These are phyloP conservation scores for Medicago ruthenica DNA, from an alignment of 306 rosid genomes.

Conservation along the genomic window DNA sequence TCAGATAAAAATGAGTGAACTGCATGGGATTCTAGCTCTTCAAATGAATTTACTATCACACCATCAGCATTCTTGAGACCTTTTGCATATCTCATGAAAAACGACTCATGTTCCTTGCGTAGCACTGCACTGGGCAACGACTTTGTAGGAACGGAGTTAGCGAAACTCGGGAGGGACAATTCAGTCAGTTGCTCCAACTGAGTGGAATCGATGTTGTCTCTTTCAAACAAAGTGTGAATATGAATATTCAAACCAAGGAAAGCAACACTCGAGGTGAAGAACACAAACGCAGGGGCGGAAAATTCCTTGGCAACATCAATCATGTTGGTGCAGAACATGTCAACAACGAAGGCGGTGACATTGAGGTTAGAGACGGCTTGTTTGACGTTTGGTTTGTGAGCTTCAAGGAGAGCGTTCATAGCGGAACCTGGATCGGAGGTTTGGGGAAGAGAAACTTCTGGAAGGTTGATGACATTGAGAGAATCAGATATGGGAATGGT, in stretches of 20 bases:
- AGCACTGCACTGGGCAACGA: not conserved
- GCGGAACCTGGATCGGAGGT: not conserved
- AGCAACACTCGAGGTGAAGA: slow-evolving; percentile 1
- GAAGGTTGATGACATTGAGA: not conserved
- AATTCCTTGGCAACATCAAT: not conserved
- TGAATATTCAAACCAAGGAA: not conserved
- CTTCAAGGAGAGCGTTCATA: not conserved
- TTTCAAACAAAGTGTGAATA: not conserved
- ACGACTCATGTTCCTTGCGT: not conserved
- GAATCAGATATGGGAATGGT: slow-evolving; percentile 2
- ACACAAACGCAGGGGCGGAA: not conserved
- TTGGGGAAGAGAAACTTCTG: not conserved
- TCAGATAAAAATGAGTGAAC: not conserved
- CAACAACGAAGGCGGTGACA: not conserved
- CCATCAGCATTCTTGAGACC: not conserved
- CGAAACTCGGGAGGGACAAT: not conserved
- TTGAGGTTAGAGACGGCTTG: not conserved
- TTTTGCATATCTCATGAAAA: not conserved
- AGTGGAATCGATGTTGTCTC: not conserved
- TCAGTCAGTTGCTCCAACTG: not conserved
- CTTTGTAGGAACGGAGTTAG: not conserved
- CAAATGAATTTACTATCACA: not conserved
- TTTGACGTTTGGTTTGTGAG: not conserved
- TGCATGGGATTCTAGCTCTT: not conserved
- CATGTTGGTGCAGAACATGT: not conserved